Evolutionary conservation across 805 yeast species (phyloP), one percentile per base, ranked within the genome.

Genomic region (Candida sithepensis): DNA sequence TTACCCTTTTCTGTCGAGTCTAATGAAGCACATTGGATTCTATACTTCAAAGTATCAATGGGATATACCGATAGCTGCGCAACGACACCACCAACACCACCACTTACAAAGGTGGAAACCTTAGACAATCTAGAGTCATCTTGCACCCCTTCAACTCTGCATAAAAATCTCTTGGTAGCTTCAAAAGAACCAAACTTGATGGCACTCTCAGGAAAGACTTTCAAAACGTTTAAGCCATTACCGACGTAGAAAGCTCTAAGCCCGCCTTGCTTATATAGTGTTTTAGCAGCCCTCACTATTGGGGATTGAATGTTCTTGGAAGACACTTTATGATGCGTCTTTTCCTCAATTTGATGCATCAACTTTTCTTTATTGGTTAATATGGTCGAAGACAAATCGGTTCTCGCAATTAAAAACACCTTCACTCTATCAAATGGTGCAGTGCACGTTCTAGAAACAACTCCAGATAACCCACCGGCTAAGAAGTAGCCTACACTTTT

Each of bases 101-200:
- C 99, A 21, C 97, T 90, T 28, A 88, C 65, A 62, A 90, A 94
- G 0, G 97, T 90, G 1, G 97, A 78, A 1, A 78, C 60, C 52
- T 82, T 81, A 0, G 96, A 86, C 46, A 92, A 68, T 39, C 87
- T 78, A 1, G 84, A 66, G 2, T 84, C 77, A 60, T 85, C 91
- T 12, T 74, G 74, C 6, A 81, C 82, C 13, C 96, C 96, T 66
- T 89, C 97, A 7, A 91, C 49, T 23, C 70, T 64, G 19, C 96
- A 84, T 60, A 94, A 71, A 24, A 84, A 60, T 47, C 86, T 73
- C 60, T 94, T 94, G 0, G 91, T 84, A 4, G 89, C 78, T 65
- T 92, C 99, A 65, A 94, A 92, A 3, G 96, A 82, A 3, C 99
- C 98, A 67, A 94, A 92, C 63, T 94, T 94, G 80, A 92, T 92